Evolutionary conservation across 2,329 filamentous ascomycete genomes (phyloP).

Genomic region (Neopestalotiopsis rosae): DNA sequence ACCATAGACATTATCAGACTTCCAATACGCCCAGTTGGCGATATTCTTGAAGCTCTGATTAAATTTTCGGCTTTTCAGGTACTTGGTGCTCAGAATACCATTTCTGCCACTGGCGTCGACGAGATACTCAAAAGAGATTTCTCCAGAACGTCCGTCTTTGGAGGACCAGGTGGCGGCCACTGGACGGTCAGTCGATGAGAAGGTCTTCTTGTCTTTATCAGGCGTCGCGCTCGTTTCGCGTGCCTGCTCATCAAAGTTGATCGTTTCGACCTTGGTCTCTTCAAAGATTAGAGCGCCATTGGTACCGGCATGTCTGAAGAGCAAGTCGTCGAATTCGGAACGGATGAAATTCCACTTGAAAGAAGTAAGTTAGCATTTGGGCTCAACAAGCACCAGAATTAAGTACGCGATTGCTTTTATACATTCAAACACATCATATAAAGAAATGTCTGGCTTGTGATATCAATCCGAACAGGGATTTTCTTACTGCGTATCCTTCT

Average conservation of each 20-base stretch:
- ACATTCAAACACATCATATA: slow-evolving; percentile 26
- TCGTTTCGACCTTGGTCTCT: slow-evolving; percentile 39
- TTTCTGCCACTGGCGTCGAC: slow-evolving; percentile 53
- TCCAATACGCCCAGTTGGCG: slow-evolving; percentile 56
- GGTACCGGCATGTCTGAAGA: slow-evolving; percentile 47
- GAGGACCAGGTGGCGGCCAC: slow-evolving; percentile 41
- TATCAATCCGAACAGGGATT: slow-evolving; percentile 49
- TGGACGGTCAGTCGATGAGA: slow-evolving; percentile 34
- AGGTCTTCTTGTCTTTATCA: background rate
- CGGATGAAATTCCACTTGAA: slow-evolving; percentile 51
- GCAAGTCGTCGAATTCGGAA: slow-evolving; percentile 49
- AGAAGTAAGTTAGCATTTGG: too few species aligned
- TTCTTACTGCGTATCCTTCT: background rate
- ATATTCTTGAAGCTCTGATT: slow-evolving; percentile 55
- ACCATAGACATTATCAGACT: slow-evolving; percentile 38
- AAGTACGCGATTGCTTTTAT: too few species aligned
- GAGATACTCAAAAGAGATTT: slow-evolving; percentile 51
- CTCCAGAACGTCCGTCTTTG: slow-evolving; percentile 42
- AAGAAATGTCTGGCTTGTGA: slow-evolving; percentile 40
- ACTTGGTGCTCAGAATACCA: slow-evolving; percentile 53
- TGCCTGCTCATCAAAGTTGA: slow-evolving; percentile 34
- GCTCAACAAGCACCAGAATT: too few species aligned
- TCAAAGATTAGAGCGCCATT: slow-evolving; percentile 48
- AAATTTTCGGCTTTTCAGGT: slow-evolving; percentile 51
- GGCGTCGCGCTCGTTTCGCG: background rate